A percentile compares a stretch with the other conserved stretches of the same genome.
phyloP scores from a whole-genome alignment of 176 grass and related monocot genomes.

The Melocanna baccifera region DNA sequence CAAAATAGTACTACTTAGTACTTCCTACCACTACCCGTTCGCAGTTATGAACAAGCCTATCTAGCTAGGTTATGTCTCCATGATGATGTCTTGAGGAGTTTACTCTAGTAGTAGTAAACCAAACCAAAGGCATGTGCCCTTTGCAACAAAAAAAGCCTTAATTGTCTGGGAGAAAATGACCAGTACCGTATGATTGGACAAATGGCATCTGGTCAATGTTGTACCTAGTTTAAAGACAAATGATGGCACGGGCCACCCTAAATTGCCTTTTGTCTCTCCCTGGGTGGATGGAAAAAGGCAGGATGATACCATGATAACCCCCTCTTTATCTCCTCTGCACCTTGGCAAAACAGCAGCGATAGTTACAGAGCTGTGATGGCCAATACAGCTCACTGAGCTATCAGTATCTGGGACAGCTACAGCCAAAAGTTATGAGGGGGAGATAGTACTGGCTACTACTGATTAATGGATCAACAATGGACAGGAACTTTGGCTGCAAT shows the following conservation, averaged over 20 bases:
- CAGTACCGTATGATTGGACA: constrained; percentile 12
- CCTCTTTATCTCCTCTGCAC: constrained; percentile 7
- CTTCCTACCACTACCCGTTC: background rate
- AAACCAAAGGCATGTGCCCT: constrained; percentile 6
- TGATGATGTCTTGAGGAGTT: background rate
- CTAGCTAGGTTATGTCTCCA: constrained; percentile 4
- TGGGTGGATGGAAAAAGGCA: background rate
- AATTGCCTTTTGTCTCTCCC: constrained; percentile 28
- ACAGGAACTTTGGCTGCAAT: constrained; percentile 39
- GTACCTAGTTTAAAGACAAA: constrained; percentile 27
- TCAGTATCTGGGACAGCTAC: constrained; percentile 44
- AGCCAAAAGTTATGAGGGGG: constrained; percentile 16
- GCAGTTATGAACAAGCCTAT: background rate
- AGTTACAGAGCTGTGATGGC: background rate
- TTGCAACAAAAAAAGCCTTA: background rate
- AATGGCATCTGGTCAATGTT: constrained; percentile 35
- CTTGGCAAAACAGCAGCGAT: constrained; percentile 10
- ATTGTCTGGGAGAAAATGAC: background rate
- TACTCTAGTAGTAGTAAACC: background rate
- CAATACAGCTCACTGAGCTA: constrained; percentile 24
- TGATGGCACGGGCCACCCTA: constrained; percentile 25
- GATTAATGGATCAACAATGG: constrained; percentile 24
- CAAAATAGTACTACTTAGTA: background rate
- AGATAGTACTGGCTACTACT: background rate
- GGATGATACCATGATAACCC: constrained; percentile 26